phyloP scores from a whole-genome alignment of 1,139 yeast species.

The Yamadazyma sp. region DNA sequence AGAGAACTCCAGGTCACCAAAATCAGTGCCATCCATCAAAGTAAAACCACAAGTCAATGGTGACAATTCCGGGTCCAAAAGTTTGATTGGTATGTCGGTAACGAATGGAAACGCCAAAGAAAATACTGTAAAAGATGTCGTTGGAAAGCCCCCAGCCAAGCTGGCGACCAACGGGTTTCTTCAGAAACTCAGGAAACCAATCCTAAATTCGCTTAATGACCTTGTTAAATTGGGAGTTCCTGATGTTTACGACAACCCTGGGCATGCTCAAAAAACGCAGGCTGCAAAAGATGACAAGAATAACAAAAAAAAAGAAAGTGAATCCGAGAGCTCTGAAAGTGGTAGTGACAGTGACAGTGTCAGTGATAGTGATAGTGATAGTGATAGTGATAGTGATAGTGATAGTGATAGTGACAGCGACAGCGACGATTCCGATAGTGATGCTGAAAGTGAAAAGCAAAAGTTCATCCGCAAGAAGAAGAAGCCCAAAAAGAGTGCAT shows the following conservation, averaged over 20 bases:
- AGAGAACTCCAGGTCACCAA: not conserved
- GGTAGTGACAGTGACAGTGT: slow-evolving; percentile 5
- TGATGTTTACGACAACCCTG: slow-evolving; percentile 51
- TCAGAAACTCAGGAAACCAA: slow-evolving; percentile 20
- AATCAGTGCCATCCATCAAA: not conserved
- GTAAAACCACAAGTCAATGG: not conserved
- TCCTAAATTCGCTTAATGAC: slow-evolving; percentile 55
- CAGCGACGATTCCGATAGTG: slow-evolving; percentile 18
- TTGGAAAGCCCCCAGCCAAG: not conserved
- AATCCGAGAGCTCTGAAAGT: not conserved
- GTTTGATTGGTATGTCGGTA: too few species aligned
- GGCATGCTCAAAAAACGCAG: slow-evolving; percentile 13
- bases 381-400: slow-evolving; percentile 14
- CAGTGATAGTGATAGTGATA: slow-evolving; percentile 13
- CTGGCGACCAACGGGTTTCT: slow-evolving; percentile 5
- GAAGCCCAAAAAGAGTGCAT: slow-evolving; percentile 40
- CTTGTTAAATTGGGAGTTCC: slow-evolving; percentile 61
- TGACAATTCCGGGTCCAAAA: too few species aligned
- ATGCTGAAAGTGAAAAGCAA: slow-evolving; percentile 8
- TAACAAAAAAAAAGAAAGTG: slow-evolving; percentile 1
- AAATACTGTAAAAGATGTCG: too few species aligned
- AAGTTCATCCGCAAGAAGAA: slow-evolving; percentile 18
- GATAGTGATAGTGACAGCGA: slow-evolving; percentile 24
- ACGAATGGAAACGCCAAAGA: too few species aligned
- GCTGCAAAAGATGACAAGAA: slow-evolving; percentile 7